Evolutionary conservation across 2,329 filamentous ascomycete genomes (phyloP), one percentile per base, ranked within the genome.

Genomic region (Ophiostoma populinum): DNA sequence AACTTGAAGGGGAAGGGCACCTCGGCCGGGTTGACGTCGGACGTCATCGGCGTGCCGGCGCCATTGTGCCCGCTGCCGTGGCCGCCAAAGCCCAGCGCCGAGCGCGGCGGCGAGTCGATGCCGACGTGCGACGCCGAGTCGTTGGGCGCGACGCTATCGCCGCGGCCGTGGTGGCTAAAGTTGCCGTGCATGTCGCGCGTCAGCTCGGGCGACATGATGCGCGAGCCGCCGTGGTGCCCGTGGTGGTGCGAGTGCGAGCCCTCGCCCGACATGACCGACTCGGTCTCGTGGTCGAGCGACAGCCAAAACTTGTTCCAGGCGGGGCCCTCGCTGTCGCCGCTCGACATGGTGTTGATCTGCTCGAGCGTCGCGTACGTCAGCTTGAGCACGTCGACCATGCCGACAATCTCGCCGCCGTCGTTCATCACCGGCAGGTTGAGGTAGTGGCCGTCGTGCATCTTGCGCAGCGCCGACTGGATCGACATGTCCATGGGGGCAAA

Each of bases 291-390:
- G 55, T 95, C 72, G 48, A 98, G 75, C 1, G 90, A 95, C 45
- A 95, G 66, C 90, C 90, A 98, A 62, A 98, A 98, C 58, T 95
- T 98, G 63, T 94, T 95, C 90, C 90, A 98, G 6, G 90, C 90
- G 5, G 90, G 90, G 0, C 90, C 90, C 58, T 98, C 90, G 47
- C 74, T 83, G 51, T 93, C 87, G 27, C 72, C 71, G 35, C 76
- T 85, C 26, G 71, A 75, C 77, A 98, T 95, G 40, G 82, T 85
- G 62, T 95, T 95, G 58, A 92, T 85, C 62, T 94, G 87, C 58
- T 98, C 90, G 35, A 98, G 69, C 5, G 90, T 98, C 33, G 90
- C 90, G 57, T 98, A 98, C 16, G 90, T 98, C 50, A 98, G 68
- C 62, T 95, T 95, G 42, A 98, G 71, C 40, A 98, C 90, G 56